Base-by-base conservation (phyloP, 2,329 filamentous ascomycete genomes). In the Thermoascus crustaceus region DNA sequence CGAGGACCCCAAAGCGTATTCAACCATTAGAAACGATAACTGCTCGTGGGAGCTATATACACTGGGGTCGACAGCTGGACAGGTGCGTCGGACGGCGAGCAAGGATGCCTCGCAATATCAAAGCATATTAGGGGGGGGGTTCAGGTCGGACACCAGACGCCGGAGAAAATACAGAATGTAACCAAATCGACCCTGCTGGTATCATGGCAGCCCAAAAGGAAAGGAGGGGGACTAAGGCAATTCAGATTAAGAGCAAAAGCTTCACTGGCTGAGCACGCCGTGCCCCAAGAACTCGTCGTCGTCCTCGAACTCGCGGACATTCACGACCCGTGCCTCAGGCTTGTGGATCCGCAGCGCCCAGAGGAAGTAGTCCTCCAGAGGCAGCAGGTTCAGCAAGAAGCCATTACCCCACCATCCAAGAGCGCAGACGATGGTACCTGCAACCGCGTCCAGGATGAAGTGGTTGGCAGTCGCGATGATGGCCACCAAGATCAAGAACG, bases 401-500 rank as follows among this genome's bases (percentile, higher is more conserved):
- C 51, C 40, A 41, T 76, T 75, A 4, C 64, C 66, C 9, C 52
- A 59, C 80, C 80, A 85, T 1, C 78, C 79, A 4, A 82, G 43
- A 3, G 64, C 66, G 47, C 80, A 84, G 3, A 85, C 78, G 20
- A 73, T 50, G 4, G 78, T 75, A 9, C 80, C 81, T 0, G 79
- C 81, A 2, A 83, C 71, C 0, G 81, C 80, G 52, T 85, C 81
- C 5, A 85, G 70, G 31, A 84, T 69, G 53, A 83, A 76, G 57
- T 85, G 80, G 54, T 85, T 85, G 30, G 80, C 80, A 0, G 80
- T 84, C 3, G 80, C 75, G 16, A 84, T 68, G 44, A 85, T 84
- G 17, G 78, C 80, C 6, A 74, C 66, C 4, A 84, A 60, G 41
- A 85, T 85, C 17, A 73, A 64, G 4, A 71, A 53, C 1, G 82